Evolutionary conservation across 1,139 yeast species (phyloP), one percentile per base, ranked within the genome.

Genomic region (Torulaspora pretoriensis): DNA sequence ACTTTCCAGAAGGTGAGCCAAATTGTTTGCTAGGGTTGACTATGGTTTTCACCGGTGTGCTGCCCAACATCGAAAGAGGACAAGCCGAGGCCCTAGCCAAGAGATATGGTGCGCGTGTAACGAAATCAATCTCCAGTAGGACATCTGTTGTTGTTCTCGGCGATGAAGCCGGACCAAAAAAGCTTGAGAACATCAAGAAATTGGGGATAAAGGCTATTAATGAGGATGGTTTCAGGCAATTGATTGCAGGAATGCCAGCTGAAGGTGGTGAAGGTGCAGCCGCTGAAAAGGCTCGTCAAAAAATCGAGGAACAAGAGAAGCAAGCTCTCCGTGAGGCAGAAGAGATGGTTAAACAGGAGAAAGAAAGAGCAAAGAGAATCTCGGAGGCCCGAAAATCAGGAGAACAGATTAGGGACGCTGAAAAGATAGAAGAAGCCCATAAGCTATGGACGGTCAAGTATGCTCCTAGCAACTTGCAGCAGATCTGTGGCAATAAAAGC

Each of bases 141-240:
- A 94, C 98, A 0, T 79, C 88, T 29, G 73, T 89, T 38, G 96
- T 92, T 4, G 97, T 92, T 2, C 73, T 94, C 25, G 99, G 99
- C 5, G 88, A 78, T 41, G 97, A 92, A 55, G 98, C 98, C 1
- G 99, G 99, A 0, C 97, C 98, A 1, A 81, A 89, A n/a, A 92
- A 92, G 65, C 80, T 92, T 39, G 79, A 80, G 55, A 87, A 83
- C 59, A 92, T 94, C 56, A 82, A 78, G 56, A 76, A 79, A 44
- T 69, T 82, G 52, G 76, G 78, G 8, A 78, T 87, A 43, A 90
- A 90, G 64, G 87, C 95, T 23, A 84, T 92, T 48, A 81, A 81
- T 57, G 96, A 92, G 63, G 85, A 78, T 5, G 98, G 98, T 0
- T 89, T 94, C 57, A 68, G 86, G 37, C 78, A 81, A 54, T 71